These are phyloP conservation scores for Lablab purpureus DNA, from an alignment of 306 rosid species.

Conservation along the genomic window DNA sequence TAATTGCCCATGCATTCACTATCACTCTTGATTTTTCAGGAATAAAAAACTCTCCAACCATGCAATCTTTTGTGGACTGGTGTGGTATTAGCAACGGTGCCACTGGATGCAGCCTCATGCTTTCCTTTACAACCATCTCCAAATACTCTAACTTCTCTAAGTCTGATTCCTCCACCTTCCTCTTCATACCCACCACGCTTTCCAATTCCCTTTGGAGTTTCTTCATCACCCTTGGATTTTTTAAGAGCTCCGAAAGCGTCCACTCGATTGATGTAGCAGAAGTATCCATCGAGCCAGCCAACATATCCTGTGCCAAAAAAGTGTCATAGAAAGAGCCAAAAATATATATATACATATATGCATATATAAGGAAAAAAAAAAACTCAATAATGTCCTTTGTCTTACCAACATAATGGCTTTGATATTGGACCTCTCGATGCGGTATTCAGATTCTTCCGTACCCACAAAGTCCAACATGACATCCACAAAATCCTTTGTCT, in stretches of 20 bases:
- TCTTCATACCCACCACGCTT: constrained; percentile 62
- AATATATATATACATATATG: no score
- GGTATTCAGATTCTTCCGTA: constrained; percentile 63
- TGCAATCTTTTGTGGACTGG: constrained; percentile 60
- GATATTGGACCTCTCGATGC: constrained; percentile 59
- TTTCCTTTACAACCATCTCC: constrained; percentile 67
- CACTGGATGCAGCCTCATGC: constrained; percentile 66
- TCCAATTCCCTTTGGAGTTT: constrained; percentile 65
- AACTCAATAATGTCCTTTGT: no score
- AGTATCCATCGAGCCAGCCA: constrained; percentile 61
- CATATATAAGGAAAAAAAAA: no score
- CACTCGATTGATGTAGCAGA: constrained; percentile 64
- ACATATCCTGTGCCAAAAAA: constrained; percentile 51
- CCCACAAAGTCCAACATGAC: constrained; percentile 64
- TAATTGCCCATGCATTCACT: constrained; percentile 51
- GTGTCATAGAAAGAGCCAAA: neutral
- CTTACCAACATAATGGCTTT: constrained; percentile 69
- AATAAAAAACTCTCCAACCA: constrained; percentile 56
- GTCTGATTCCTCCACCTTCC: constrained; percentile 69
- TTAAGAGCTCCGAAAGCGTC: constrained; percentile 62
- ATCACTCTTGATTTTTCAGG: constrained; percentile 52
- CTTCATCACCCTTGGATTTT: constrained; percentile 64
- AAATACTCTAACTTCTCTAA: constrained; percentile 55
- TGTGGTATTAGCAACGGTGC: constrained; percentile 70
- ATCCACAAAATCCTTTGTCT: constrained; percentile 70